Conservation (phyloP, 2,329 filamentous ascomycete species). For the Gnomoniopsis sp. region DNA sequence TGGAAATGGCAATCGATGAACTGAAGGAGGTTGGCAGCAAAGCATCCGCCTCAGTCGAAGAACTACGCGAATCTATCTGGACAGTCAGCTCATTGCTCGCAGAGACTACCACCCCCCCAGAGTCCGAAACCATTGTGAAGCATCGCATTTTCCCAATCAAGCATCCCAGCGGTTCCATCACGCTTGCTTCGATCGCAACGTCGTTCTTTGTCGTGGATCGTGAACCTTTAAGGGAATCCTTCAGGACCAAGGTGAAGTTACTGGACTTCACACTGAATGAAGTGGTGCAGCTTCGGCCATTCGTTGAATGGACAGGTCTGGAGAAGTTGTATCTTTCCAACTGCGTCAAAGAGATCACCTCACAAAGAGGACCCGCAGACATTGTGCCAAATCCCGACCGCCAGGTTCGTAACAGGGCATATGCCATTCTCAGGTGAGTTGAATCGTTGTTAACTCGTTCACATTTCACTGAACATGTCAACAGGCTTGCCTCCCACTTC, state of each 20-base stretch:
- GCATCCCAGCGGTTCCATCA: slow-evolving; percentile 17
- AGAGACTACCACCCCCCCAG: neutral
- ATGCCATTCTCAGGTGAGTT: slow-evolving; percentile 30
- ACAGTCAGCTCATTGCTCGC: slow-evolving; percentile 31
- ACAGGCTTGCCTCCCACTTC: slow-evolving; percentile 27
- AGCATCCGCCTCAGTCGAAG: slow-evolving; percentile 9
- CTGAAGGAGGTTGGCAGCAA: slow-evolving; percentile 22
- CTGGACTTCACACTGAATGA: slow-evolving; percentile 35
- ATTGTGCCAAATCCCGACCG: slow-evolving; percentile 22
- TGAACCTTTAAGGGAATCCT: slow-evolving; percentile 24
- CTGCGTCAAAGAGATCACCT: slow-evolving; percentile 31
- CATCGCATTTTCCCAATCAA: slow-evolving; percentile 25
- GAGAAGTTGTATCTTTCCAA: slow-evolving; percentile 30
- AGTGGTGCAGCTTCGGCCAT: slow-evolving; percentile 24
- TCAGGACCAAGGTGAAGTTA: slow-evolving; percentile 27
- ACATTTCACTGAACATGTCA: neutral
- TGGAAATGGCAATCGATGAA: slow-evolving; percentile 30
- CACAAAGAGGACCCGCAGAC: slow-evolving; percentile 18
- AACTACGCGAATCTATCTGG: slow-evolving; percentile 30
- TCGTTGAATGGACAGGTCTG: slow-evolving; percentile 33
- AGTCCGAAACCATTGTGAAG: neutral
- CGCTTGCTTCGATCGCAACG: neutral
- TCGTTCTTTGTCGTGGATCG: slow-evolving; percentile 35
- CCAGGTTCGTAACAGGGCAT: slow-evolving; percentile 28
- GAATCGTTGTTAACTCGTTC: neutral